phyloP scores from a whole-genome alignment of 768 basidiomycete species.

The Sutorius australiensis region DNA sequence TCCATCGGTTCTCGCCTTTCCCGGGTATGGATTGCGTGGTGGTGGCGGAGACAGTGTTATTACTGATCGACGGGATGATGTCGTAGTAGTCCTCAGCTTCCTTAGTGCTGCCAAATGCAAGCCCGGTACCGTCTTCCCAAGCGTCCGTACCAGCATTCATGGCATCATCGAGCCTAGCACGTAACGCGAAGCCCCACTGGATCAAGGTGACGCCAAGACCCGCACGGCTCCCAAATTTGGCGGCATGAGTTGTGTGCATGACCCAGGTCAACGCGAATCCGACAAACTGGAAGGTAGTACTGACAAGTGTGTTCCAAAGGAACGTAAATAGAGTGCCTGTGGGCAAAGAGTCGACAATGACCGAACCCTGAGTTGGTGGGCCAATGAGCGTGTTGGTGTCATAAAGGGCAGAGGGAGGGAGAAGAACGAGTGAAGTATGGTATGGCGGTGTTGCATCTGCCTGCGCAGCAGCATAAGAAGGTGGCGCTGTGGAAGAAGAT shows the following conservation, averaged over 20 bases:
- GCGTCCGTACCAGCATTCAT: slow-evolving; percentile 31
- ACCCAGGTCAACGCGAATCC: slow-evolving; percentile 92
- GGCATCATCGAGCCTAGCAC: slow-evolving; percentile 47
- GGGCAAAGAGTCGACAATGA: slow-evolving; percentile 87
- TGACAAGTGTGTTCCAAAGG: slow-evolving; percentile 90
- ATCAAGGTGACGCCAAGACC: slow-evolving; percentile 96
- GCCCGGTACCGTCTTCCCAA: slow-evolving; percentile 28
- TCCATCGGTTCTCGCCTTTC: slow-evolving; percentile 24
- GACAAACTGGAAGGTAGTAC: slow-evolving; percentile 96
- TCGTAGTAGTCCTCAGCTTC: slow-evolving; percentile 46
- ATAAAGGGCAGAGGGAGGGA: slow-evolving; percentile 44
- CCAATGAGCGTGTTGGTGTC: slow-evolving; percentile 44
- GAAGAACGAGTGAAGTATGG: slow-evolving; percentile 96
- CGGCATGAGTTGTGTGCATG: slow-evolving; percentile 89
- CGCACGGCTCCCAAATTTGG: slow-evolving; percentile 87
- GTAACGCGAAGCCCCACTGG: slow-evolving; percentile 86
- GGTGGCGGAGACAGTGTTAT: slow-evolving; percentile 20
- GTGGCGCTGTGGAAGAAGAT: slow-evolving; percentile 76
- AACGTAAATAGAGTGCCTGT: slow-evolving; percentile 82
- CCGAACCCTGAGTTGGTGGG: slow-evolving; percentile 50
- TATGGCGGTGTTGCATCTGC: slow-evolving; percentile 97
- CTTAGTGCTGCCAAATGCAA: slow-evolving; percentile 43
- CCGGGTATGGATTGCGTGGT: slow-evolving; percentile 5
- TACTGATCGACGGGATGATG: slow-evolving; percentile 24
- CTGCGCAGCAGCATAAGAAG: slow-evolving; percentile 88